phyloP scores from a whole-genome alignment of 441 rosid genomes.

The Lepidium campestre region DNA sequence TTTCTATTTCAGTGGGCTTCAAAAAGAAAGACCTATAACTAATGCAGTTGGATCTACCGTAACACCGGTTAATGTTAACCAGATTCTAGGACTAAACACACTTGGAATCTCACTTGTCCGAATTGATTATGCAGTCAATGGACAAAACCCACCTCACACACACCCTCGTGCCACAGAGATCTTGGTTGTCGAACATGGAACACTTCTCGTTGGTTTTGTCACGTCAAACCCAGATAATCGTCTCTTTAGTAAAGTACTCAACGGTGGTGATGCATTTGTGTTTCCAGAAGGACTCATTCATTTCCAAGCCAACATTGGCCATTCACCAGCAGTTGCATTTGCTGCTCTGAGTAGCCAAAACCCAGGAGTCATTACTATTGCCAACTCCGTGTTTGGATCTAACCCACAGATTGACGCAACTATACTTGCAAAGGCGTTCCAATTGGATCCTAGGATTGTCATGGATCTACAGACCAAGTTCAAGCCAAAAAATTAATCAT shows the following conservation, averaged over 20 bases:
- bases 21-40: neutral
- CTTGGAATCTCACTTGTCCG: conserved; percentile 42
- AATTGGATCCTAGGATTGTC: conserved; percentile 14
- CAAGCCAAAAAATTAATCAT: neutral
- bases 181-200: conserved; percentile 27
- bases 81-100: conserved; percentile 38
- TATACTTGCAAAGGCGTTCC: conserved; percentile 32
- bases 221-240: conserved; percentile 29
- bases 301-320: conserved; percentile 25
- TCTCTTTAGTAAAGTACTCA: no score
- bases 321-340: conserved; percentile 20
- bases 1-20: conserved; percentile 26
- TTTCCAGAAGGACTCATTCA: conserved; percentile 44
- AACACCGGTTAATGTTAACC: conserved; percentile 13
- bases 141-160: conserved; percentile 39
- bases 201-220: conserved; percentile 35
- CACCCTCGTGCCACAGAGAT: conserved; percentile 45
- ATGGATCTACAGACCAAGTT: conserved; percentile 18
- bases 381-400: conserved; percentile 30
- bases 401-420: conserved; percentile 14
- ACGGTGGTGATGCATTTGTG: conserved; percentile 37
- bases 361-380: conserved; percentile 28
- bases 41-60: conserved; percentile 25
- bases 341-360: conserved; percentile 40
- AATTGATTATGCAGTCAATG: conserved; percentile 25